Conservation (phyloP, 768 basidiomycete species). For the Symmetrospora coprosmae region DNA sequence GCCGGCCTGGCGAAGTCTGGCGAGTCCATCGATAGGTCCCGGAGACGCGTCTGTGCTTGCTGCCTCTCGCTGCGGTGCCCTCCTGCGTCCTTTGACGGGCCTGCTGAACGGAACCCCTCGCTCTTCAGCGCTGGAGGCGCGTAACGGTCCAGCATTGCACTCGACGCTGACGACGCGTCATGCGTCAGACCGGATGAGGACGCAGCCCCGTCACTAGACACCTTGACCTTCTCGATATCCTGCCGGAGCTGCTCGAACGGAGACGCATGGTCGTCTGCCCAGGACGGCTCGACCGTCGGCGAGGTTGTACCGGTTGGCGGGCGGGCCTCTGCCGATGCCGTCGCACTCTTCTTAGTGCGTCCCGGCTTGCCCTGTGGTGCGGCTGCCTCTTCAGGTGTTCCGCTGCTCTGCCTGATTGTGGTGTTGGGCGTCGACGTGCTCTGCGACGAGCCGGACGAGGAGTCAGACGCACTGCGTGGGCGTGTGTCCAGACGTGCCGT, state of each 20-base stretch:
- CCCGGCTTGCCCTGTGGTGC: no score
- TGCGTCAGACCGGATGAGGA: background rate
- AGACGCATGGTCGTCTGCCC: slow-evolving; percentile 16
- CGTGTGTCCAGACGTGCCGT: no score
- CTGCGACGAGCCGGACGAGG: no score
- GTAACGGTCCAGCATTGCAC: no score
- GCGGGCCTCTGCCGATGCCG: background rate
- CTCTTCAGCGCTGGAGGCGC: no score
- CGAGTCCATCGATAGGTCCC: slow-evolving; percentile 28
- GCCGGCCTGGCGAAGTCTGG: slow-evolving; percentile 29
- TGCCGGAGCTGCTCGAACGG: slow-evolving; percentile 21
- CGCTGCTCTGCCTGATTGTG: no score
- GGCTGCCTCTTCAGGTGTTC: no score
- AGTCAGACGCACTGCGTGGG: no score
- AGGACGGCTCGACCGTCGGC: slow-evolving; percentile 17
- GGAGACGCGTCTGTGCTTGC: slow-evolving; percentile 2
- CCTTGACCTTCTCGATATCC: slow-evolving; percentile 11
- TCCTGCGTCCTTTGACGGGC: slow-evolving; percentile 15
- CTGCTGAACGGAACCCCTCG: no score
- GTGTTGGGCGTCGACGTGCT: no score
- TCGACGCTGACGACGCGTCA: background rate
- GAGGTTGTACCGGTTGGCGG: background rate
- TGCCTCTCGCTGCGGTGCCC: background rate
- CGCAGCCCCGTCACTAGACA: slow-evolving; percentile 1
- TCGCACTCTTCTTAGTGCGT: background rate